A percentile compares a stretch with the other conserved stretches of the same genome.
phyloP scores from a whole-genome alignment of 305 asterid species.

The Rubia tinctorum region DNA sequence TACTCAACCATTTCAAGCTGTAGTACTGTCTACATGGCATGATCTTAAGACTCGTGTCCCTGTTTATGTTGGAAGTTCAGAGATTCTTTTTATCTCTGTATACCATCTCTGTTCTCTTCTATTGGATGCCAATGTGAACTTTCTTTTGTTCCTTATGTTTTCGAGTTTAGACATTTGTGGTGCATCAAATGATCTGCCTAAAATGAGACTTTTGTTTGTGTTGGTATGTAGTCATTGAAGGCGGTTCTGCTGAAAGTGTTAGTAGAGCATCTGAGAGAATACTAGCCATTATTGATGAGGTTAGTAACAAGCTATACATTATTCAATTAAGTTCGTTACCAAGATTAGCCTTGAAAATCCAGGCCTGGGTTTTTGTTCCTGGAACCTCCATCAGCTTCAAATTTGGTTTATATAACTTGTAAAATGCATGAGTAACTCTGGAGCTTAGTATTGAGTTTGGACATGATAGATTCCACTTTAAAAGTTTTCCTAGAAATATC shows the following conservation, averaged over 20 bases:
- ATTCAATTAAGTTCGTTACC: background rate
- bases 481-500: background rate
- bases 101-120: background rate
- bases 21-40: background rate
- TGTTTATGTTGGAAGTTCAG: background rate
- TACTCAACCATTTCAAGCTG: background rate
- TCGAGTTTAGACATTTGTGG: background rate
- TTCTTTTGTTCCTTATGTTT: background rate
- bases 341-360: background rate
- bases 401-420: background rate
- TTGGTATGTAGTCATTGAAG: slow-evolving; percentile 67
- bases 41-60: background rate
- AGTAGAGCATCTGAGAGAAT: slow-evolving; percentile 61
- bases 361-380: background rate
- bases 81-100: slow-evolving; percentile 1
- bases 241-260: slow-evolving; percentile 69
- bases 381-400: background rate
- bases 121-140: background rate
- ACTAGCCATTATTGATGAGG: slow-evolving; percentile 62
- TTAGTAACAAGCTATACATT: slow-evolving; percentile 19
- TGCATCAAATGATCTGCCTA: background rate
- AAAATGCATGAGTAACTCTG: background rate
- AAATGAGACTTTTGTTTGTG: background rate
- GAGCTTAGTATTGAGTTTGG: background rate
- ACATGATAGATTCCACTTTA: background rate